Evolutionary conservation across 2,329 filamentous ascomycete genomes (phyloP).

Genomic region (Macrophomina tecta): DNA sequence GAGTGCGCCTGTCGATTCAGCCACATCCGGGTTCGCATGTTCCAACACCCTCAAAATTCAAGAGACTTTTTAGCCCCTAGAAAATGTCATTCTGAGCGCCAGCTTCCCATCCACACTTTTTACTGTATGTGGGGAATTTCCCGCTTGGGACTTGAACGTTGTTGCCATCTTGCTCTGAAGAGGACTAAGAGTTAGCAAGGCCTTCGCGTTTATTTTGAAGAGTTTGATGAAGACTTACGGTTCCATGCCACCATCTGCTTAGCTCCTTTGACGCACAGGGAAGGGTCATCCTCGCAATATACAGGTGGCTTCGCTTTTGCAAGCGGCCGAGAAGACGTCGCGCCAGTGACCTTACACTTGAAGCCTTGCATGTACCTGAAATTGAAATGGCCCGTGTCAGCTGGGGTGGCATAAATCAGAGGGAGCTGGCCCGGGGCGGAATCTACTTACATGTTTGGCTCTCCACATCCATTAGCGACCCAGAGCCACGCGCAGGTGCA

Average conservation of each 20-base stretch:
- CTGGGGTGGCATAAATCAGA: neutral
- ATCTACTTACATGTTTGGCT: slow-evolving; percentile 44
- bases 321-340: slow-evolving; percentile 49
- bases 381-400: neutral
- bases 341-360: slow-evolving; percentile 56
- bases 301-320: slow-evolving; percentile 50
- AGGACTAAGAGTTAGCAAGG: neutral
- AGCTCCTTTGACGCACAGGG: slow-evolving; percentile 53
- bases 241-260: slow-evolving; percentile 61
- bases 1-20: too few relatives aligned
- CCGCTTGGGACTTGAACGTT: slow-evolving; percentile 34
- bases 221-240: slow-evolving; percentile 30
- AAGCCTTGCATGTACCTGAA: slow-evolving; percentile 56
- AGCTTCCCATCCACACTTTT: slow-evolving; percentile 36
- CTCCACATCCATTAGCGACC: slow-evolving; percentile 47
- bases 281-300: slow-evolving; percentile 50
- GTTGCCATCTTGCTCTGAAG: slow-evolving; percentile 32
- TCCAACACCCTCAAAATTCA: too few relatives aligned
- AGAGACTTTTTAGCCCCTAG: neutral
- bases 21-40: too few relatives aligned
- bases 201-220: neutral
- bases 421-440: neutral
- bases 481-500: slow-evolving; percentile 53
- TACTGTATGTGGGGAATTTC: slow-evolving; percentile 35
- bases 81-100: slow-evolving; percentile 40